Conservation (phyloP, 2,329 filamentous ascomycete genomes). For the Claviceps maximensis region DNA sequence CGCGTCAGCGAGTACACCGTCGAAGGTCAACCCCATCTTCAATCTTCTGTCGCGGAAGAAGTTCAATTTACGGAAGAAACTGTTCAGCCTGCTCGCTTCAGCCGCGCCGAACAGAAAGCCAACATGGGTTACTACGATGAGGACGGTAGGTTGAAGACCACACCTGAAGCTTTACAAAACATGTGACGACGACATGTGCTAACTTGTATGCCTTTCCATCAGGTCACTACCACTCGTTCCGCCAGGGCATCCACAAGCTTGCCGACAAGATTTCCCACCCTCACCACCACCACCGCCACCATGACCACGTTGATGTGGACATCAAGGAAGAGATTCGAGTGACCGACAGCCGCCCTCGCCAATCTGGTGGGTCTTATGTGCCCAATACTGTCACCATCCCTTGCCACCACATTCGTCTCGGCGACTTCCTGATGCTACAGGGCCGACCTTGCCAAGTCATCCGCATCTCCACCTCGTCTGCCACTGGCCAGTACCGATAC, state of each 20-base stretch:
- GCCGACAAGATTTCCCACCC: constrained; percentile 40
- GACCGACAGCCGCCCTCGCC: constrained; percentile 16
- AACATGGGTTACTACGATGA: constrained; percentile 57
- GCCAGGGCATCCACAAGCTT: constrained; percentile 41
- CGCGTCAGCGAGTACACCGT: constrained; percentile 24
- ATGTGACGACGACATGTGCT: constrained; percentile 7
- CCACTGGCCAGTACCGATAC: constrained; percentile 99
- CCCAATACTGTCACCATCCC: constrained; percentile 94
- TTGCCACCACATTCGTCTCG: constrained; percentile 98
- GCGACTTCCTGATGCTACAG: constrained; percentile 97
- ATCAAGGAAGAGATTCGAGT: constrained; percentile 16
- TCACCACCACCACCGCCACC: constrained; percentile 28
- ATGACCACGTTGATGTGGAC: constrained; percentile 36
- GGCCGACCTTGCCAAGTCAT: constrained; percentile 99
- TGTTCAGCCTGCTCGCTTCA: constrained; percentile 40
- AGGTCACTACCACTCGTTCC: constrained; percentile 49
- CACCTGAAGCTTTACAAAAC: no score
- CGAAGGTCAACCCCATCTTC: constrained; percentile 19
- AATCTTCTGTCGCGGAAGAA: constrained; percentile 40
- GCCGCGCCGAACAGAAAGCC: constrained; percentile 29
- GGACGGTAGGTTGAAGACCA: constrained; percentile 32
- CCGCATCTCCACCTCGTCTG: constrained; percentile 94
- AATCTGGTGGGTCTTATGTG: constrained; percentile 21
- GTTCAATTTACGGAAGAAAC: constrained; percentile 52
- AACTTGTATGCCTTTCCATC: constrained; percentile 1